Percentiles rank a stretch among this genome's conserved stretches.
Evolutionary conservation across 495 filamentous ascomycete species (phyloP).

Genomic region (Penicillium mononematosum): DNA sequence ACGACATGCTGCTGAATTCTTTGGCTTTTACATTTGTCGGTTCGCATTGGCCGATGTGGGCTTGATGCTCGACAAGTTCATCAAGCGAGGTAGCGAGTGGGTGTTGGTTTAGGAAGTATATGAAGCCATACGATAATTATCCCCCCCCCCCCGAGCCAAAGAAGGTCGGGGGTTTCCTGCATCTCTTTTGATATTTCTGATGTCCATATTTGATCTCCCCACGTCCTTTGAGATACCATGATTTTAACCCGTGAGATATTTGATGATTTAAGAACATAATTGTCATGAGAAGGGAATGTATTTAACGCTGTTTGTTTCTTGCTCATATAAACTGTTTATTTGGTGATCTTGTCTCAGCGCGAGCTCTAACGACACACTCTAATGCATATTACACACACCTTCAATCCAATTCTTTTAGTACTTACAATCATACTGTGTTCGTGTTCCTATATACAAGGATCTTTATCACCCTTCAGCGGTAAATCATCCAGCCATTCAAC

Average conservation of each 20-base stretch:
- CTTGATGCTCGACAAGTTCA: conserved; percentile 90
- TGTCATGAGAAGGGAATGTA: conserved; percentile 23
- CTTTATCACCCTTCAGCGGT: not conserved
- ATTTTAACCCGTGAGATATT: conserved; percentile 23
- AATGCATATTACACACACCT: not conserved
- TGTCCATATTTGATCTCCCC: conserved; percentile 23
- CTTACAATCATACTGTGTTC: not conserved
- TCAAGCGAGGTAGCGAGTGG: conserved; percentile 96
- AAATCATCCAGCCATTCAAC: not conserved
- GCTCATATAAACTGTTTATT: conserved; percentile 14
- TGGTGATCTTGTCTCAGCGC: not conserved
- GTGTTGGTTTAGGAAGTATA: conserved; percentile 55
- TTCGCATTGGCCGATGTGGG: conserved; percentile 85
- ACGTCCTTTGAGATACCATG: conserved; percentile 40
- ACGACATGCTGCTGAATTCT: conserved; percentile 94
- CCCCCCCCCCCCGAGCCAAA: not conserved
- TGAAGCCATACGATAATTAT: conserved; percentile 14
- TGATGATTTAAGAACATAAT: conserved; percentile 33
- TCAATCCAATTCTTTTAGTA: not conserved
- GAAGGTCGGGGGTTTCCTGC: conserved; percentile 2
- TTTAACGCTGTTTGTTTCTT: conserved; percentile 15
- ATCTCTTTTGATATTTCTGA: conserved; percentile 23
- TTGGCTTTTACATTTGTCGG: conserved; percentile 93
- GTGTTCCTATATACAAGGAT: not conserved
- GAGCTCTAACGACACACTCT: not conserved